Evolutionary conservation across 345 rosid species (phyloP), one percentile per base, ranked within the genome.

Genomic region (Hevea brasiliensis): DNA sequence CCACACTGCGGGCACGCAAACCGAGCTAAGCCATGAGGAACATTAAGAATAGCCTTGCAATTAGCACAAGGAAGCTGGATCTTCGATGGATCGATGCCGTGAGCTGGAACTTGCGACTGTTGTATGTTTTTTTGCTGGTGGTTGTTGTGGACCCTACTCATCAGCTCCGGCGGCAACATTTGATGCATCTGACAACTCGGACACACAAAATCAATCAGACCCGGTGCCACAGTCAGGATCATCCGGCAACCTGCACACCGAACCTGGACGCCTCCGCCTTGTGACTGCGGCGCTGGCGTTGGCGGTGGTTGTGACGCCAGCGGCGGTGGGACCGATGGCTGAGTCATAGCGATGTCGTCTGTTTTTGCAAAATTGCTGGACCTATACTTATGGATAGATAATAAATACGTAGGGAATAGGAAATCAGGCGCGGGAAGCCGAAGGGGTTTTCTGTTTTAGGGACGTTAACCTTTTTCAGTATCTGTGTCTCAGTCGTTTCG

Each of bases 51-150:
- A 41, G 98, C 97, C 88, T 87, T 90, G 83, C 98, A 94, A 80
- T 88, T 85, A 47, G 91, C 97, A 75, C 98, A 94, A 13, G 98
- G 97, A 57, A 94, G 87, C 79, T 94, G 98, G 85, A 92, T 90
- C 97, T 94, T 94, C 76, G 95, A 81, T 40, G 97, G 97, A 85
- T 94, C 97, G 92, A 94, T 89, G 69, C 98, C 98, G 54, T 90
- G 97, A 0, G 98, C 97, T 45, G 91, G 93, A 51, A 83, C 89
- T 7, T 82, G 86, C 20, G 79, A 82, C 12, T 82, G 77, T 1
- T 71, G 72, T 18, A 66, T 13, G 3, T 62, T 63, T 50, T 48
- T 72, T 20, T 53, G 37, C 32, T 18, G 29, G 26, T 12, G 35
- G 45, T 29, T 76, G 15, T 47, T 45, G 21, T 37, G 82, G 80